Percentiles rank a stretch among this genome's conserved stretches.
Conservation (phyloP, 2,329 filamentous ascomycete genomes). For the Fusarium praegraminearum region DNA sequence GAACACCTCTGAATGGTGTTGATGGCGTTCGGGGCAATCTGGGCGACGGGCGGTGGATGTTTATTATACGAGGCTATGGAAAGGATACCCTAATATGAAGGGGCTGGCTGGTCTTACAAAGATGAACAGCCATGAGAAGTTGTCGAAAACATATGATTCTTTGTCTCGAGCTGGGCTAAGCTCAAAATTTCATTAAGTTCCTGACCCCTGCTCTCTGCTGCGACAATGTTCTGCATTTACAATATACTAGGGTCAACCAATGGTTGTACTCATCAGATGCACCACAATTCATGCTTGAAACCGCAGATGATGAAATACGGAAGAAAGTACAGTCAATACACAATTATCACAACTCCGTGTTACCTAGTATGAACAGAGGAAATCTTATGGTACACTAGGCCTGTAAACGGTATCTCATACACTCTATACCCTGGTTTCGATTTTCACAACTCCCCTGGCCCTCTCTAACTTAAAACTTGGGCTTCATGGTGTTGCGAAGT, state of each 20-base stretch:
- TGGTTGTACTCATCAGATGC: neutral
- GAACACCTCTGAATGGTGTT: slow-evolving; percentile 31
- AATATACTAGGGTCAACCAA: neutral
- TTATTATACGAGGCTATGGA: neutral
- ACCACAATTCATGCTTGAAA: neutral
- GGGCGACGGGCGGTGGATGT: slow-evolving; percentile 17
- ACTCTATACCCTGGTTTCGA: slow-evolving; percentile 64
- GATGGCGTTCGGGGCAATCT: slow-evolving; percentile 30
- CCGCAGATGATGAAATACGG: neutral
- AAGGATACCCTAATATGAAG: neutral
- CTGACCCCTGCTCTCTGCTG: neutral
- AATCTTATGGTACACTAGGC: slow-evolving; percentile 68
- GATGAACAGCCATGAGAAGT: neutral
- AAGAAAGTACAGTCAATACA: slow-evolving; percentile 29
- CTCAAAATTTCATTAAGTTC: neutral
- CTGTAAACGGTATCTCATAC: slow-evolving; percentile 66
- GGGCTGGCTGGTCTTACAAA: neutral
- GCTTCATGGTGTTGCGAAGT: slow-evolving; percentile 86
- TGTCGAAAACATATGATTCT: neutral
- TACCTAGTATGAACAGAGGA: slow-evolving; percentile 56
- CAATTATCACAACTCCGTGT: slow-evolving; percentile 49
- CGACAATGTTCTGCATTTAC: neutral
- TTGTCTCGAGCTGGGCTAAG: neutral
- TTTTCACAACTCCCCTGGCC: slow-evolving; percentile 51
- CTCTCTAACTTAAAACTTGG: slow-evolving; percentile 70